These are phyloP conservation scores for Aspergillus flavus DNA, from an alignment of 2,329 filamentous ascomycete genomes.

Conservation along the genomic window DNA sequence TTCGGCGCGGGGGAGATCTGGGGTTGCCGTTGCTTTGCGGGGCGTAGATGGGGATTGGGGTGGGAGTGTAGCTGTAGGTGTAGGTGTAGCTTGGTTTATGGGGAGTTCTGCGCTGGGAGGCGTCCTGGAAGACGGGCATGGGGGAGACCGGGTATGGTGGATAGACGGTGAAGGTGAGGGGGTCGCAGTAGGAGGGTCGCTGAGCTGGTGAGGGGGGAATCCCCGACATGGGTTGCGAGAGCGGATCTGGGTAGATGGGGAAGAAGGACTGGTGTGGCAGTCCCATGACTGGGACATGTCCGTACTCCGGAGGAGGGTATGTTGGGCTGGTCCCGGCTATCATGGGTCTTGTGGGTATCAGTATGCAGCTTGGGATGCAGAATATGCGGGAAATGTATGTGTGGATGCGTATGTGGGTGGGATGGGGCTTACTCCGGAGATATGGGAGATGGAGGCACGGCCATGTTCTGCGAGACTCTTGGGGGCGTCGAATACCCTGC, in stretches of 20 bases:
- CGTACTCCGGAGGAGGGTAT: constrained; percentile 31
- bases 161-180: constrained; percentile 29
- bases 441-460: constrained; percentile 38
- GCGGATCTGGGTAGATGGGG: constrained; percentile 31
- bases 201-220: constrained; percentile 34
- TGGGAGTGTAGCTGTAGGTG: constrained; percentile 15
- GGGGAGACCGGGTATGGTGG: constrained; percentile 31
- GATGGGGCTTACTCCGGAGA: constrained; percentile 36
- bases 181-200: constrained; percentile 32
- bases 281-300: constrained; percentile 22
- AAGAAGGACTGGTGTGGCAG: constrained; percentile 30
- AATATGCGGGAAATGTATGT: background rate
- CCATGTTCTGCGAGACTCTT: constrained; percentile 28
- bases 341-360: constrained; percentile 21
- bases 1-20: constrained; percentile 20
- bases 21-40: constrained; percentile 12
- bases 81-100: constrained; percentile 8
- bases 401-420: constrained; percentile 19
- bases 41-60: constrained; percentile 7
- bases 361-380: background rate
- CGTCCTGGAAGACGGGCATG: constrained; percentile 15
- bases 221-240: constrained; percentile 24
- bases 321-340: constrained; percentile 23
- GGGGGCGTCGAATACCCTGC: constrained; percentile 39
- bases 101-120: constrained; percentile 1